Percentiles rank a stretch among this genome's conserved stretches.
Evolutionary conservation across 768 basidiomycete species (phyloP).

Genomic region (Trametes cubensis): DNA sequence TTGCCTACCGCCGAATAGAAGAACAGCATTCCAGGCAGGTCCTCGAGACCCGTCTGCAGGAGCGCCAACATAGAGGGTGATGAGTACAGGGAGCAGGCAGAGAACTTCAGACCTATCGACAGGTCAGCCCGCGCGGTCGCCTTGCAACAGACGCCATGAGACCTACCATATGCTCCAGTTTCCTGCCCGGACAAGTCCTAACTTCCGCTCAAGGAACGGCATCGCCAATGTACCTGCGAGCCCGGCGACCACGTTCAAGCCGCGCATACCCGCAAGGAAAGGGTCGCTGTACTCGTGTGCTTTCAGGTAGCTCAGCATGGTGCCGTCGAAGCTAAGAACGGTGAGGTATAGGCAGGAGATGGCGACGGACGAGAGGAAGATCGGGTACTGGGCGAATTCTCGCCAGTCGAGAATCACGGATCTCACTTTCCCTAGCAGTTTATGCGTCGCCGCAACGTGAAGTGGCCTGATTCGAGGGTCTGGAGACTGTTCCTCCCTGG

Average conservation of each 20-base stretch:
- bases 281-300: constrained; percentile 46
- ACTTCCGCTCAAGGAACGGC: constrained; percentile 42
- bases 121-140: background rate
- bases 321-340: constrained; percentile 53
- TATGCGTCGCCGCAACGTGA: background rate
- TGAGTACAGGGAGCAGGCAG: constrained; percentile 47
- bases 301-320: constrained; percentile 55
- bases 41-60: constrained; percentile 22
- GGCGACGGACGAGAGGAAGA: constrained; percentile 45
- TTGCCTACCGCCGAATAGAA: constrained; percentile 47
- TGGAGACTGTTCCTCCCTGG: background rate
- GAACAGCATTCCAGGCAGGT: constrained; percentile 38
- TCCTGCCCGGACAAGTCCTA: constrained; percentile 51
- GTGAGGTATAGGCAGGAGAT: constrained; percentile 50
- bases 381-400: constrained; percentile 42
- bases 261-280: constrained; percentile 54
- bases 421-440: constrained; percentile 9
- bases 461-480: background rate
- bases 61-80: constrained; percentile 42
- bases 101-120: constrained; percentile 41
- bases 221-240: constrained; percentile 49
- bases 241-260: constrained; percentile 47
- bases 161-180: constrained; percentile 53
- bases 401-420: constrained; percentile 37
- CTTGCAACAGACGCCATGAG: background rate